Base-by-base conservation (phyloP, 2,329 filamentous ascomycete species). In the Volutella citrinella region DNA sequence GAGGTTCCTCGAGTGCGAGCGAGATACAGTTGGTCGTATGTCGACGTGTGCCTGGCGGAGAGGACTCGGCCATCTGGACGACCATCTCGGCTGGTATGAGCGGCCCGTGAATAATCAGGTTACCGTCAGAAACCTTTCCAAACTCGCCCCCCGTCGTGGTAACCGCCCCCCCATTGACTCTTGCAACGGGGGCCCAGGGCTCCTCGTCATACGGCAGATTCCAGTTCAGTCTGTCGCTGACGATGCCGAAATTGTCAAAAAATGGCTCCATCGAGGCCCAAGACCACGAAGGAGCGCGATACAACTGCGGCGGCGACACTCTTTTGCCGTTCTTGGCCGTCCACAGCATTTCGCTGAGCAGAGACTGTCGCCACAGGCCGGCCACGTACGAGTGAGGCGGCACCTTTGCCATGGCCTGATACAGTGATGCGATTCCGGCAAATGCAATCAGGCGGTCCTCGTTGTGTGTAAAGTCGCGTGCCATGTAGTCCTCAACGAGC, bases 201-300 rank as follows among this genome's bases (percentile, higher is more conserved):
- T n/a, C n/a, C n/a, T n/a, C n/a, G n/a, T n/a, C n/a, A n/a, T n/a
- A n/a, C n/a, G n/a, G n/a, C n/a, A n/a, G n/a, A n/a, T n/a, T n/a
- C n/a, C n/a, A n/a, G n/a, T n/a, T n/a, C n/a, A n/a, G n/a, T n/a
- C n/a, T 23, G n/a, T 15, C 32, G 10, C 16, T 40, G 9, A 39
- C 32, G 9, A 46, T 38, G 3, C 27, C 13, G 16, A 41, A 41
- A 6, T 21, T 44, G 6, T 33, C 36, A 5, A 16, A 19, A 12
- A 21, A 17, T 27, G 40, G 40, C 18, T 46, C 43, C 9, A 38
- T 40, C 11, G 43, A 47, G 11, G 43, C 40, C 43, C 43, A 46
- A 1, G 43, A 46, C 43, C 43, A 46, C 3, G 43, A 47, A n/a
- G 43, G 43, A 9, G 34, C 40, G n/a, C 40, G 43, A n/a, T 46